These are phyloP conservation scores for Neurospora sp. DNA, from an alignment of 495 filamentous ascomycete species.

Conservation along the genomic window DNA sequence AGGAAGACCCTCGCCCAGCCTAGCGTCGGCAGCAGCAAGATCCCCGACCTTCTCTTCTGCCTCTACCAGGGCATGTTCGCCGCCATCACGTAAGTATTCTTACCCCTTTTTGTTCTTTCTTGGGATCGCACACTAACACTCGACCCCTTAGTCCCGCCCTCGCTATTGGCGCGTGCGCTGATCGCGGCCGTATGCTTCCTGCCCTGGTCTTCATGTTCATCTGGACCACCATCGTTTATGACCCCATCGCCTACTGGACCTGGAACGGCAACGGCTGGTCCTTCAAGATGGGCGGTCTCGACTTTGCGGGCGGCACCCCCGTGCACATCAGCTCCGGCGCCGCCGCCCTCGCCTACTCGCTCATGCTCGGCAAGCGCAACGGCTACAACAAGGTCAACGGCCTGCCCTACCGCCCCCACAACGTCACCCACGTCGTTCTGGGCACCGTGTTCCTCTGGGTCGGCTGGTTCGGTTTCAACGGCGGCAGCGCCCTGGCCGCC, in stretches of 20 bases:
- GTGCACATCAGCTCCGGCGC: slow-evolving; percentile 91
- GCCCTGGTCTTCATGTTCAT: slow-evolving; percentile 94
- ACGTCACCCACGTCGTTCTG: slow-evolving; percentile 93
- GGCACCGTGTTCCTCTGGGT: slow-evolving; percentile 99
- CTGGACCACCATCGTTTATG: slow-evolving; percentile 91
- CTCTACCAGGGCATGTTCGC: slow-evolving; percentile 99
- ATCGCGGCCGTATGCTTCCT: slow-evolving; percentile 89
- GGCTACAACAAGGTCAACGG: slow-evolving; percentile 74
- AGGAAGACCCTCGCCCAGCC: slow-evolving; percentile 68
- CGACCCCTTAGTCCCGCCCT: slow-evolving; percentile 54
- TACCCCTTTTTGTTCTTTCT: neutral
- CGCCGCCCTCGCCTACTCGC: slow-evolving; percentile 80
- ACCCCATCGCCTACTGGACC: slow-evolving; percentile 96
- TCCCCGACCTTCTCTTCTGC: slow-evolving; percentile 87
- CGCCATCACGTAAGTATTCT: slow-evolving; percentile 54
- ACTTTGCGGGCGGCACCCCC: slow-evolving; percentile 93
- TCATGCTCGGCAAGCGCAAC: slow-evolving; percentile 84
- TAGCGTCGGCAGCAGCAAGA: slow-evolving; percentile 67
- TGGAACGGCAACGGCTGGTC: slow-evolving; percentile 90
- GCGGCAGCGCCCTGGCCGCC: slow-evolving; percentile 78
- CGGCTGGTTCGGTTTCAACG: slow-evolving; percentile 99
- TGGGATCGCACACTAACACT: neutral
- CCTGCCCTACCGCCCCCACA: slow-evolving; percentile 94
- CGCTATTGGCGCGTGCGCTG: slow-evolving; percentile 84
- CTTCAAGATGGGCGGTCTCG: slow-evolving; percentile 71